Evolutionary conservation across 2,329 filamentous ascomycete genomes (phyloP), one percentile per base, ranked within the genome.

Genomic region (Didymosphaeria variabile): DNA sequence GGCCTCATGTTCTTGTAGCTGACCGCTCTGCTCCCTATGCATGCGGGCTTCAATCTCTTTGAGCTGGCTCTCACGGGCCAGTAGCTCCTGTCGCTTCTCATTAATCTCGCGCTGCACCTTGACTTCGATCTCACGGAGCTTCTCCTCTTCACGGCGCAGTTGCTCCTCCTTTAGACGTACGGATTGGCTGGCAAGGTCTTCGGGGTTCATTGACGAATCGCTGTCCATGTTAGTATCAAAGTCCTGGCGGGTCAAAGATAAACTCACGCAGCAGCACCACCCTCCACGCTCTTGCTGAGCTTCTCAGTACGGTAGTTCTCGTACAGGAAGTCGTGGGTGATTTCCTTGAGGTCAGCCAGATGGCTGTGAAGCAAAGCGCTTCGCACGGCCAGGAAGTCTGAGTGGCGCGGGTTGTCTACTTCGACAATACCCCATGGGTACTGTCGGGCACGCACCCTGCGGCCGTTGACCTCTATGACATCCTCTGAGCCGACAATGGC

Each of bases 241-340:
- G 21, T 32, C 3, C 9, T 13, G 38, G 19, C 17, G 17, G 7
- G 49, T 19, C 19, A 21, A 12, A 45, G 40, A 40, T 49, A 49
- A 62, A 93, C 93, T 72, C 91, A 97, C 93, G 89, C 88, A 87
- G 89, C 88, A 82, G 89, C 87, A 82, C 92, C 91, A 80, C 92
- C 92, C 78, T 97, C 94, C 72, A 99, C 95, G 79, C 93, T 97
- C 92, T 98, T 99, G 86, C 92, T 97, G 74, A 99, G 91, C 86
- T 98, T 98, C 91, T 99, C 95, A 77, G 95, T 99, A 93, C 95
- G 93, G 88, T 99, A 99, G 85, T 99, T 99, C 81, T 99, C 95
- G 84, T 99, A 99, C 67, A 99, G 85, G 90, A 99, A 99, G 82
- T 99, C 95, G 82, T 99, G 95, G 55, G 95, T 99, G 78, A 99